Evolutionary conservation across 2,329 filamentous ascomycete species (phyloP), one percentile per base, ranked within the genome.

Genomic region (Aspergillus neotritici): DNA sequence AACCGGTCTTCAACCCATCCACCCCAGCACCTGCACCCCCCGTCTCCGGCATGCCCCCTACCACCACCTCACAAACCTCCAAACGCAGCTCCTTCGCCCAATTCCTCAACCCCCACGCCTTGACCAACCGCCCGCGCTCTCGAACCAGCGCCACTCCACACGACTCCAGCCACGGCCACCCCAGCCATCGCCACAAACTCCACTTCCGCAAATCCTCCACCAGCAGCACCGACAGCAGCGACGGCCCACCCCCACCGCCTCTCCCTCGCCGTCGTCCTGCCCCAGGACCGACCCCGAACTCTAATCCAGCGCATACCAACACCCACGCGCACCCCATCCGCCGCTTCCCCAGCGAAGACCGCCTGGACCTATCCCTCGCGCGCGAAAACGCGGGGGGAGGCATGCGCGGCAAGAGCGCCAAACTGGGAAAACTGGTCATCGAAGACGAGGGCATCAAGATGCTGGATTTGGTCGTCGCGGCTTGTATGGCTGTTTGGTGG

Each of bases 401-500:
- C 0, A 84, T 86, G 59, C 78, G 84, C 34, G 91, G 91, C 0
- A 89, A 87, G 63, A 80, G 87, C 57, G 90, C 88, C 3, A 98
- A 98, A 70, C 71, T 98, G 55, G 93, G 91, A 0, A 98, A 97
- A 67, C 71, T 98, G 40, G 88, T 97, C 40, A 77, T 98, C 31
- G 80, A 89, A 55, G 82, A 91, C 43, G 90, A 94, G 57, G 93
- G 93, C 0, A 69, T 94, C 52, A 94, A 94, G 72, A 97, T 98
- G 91, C 67, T 97, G 57, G 93, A 98, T 72, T 66, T 98, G 46
- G 74, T 94, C 0, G 87, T 98, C 14, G 87, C 91, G 4, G 86
- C 89, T 9, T 96, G 95, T 61, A 79, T 98, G 68, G 88, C 86
- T 1, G 72, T 97, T 12, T 98, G 90, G 87, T 97, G 91, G 90